Base-by-base conservation (phyloP, 1,139 yeast species). In the Kodamaea plutei region DNA sequence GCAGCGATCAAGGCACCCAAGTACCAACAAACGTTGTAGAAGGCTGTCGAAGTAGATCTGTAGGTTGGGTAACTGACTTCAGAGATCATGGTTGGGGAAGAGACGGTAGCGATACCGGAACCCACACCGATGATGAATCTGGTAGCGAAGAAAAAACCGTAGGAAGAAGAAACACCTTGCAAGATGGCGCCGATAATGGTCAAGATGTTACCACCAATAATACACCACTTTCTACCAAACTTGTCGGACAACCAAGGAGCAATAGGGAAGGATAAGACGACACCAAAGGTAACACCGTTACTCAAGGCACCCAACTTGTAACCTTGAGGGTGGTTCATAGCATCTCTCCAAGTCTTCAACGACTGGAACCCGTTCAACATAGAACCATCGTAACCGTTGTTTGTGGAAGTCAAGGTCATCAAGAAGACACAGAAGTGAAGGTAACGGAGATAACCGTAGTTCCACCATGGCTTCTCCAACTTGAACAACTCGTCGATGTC, bases 1-100 rank as follows among this genome's bases (percentile, higher is more conserved):
- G 82, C 73, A 7, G 80, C 79, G 28, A 76, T 44, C 20, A 70
- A 50, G 8, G 79, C 72, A 27, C 82, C 82, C 28, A 73, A 44
- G 28, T 45, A 45, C 50, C 48, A 45, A 23, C 44, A 43, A 61
- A 70, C 73, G 70, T 69, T 72, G 48, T 65, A 74, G 28, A 62
- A 50, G 17, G 72, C 56, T 19, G 79, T 71, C 19, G 60, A 47
- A 15, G 58, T 56, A 15, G 64, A 65, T 49, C 82, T 59, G 41
- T 68, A 73, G 15, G 69, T 64, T 17, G 75, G 75, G 33, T 68
- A 71, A 17, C 70, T 58, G n/a, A 56, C 47, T 39, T 69, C 75
- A 5, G 71, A 55, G 33, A 69, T 58, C 39, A 61, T 54, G 1
- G 66, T 42, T n/a, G 65, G 63, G 9, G 76, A 61, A 12, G 66